Conservation (phyloP, 495 filamentous ascomycete species). For the Penicillium steckii region DNA sequence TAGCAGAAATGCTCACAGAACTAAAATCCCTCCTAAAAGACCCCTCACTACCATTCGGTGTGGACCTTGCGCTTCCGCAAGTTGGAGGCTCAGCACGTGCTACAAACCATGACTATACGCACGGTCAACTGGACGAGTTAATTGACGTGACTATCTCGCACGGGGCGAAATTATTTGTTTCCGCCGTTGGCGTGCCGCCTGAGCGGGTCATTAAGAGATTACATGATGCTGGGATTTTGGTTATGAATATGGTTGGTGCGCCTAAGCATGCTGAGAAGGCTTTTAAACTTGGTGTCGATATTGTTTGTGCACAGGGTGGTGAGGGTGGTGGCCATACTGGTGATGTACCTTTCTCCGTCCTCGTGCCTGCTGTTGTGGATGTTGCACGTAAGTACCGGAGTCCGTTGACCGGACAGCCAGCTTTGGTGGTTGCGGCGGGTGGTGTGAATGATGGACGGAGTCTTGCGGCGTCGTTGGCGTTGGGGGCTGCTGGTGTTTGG, state of each 20-base stretch:
- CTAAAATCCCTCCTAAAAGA: constrained; percentile 66
- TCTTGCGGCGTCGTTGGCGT: constrained; percentile 68
- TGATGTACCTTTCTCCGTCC: constrained; percentile 67
- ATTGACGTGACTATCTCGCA: constrained; percentile 76
- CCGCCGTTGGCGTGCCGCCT: constrained; percentile 80
- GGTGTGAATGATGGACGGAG: constrained; percentile 71
- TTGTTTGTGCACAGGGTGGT: constrained; percentile 80
- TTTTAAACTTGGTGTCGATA: constrained; percentile 74
- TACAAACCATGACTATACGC: constrained; percentile 92
- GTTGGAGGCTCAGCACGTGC: constrained; percentile 74
- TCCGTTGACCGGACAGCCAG: constrained; percentile 54
- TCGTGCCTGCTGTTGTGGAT: constrained; percentile 75
- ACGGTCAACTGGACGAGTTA: constrained; percentile 77
- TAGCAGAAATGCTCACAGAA: constrained; percentile 77
- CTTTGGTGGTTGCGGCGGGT: constrained; percentile 73
- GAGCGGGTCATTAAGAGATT: constrained; percentile 63
- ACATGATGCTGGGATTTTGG: constrained; percentile 70
- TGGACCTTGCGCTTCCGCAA: constrained; percentile 85
- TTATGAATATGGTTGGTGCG: constrained; percentile 96
- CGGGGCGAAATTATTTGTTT: constrained; percentile 77
- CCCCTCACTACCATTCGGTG: constrained; percentile 73
- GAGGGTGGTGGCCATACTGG: constrained; percentile 82
- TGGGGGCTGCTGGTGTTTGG: constrained; percentile 75
- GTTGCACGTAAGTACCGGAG: constrained; percentile 61
- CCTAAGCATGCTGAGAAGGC: constrained; percentile 87